Percentiles rank a stretch among this genome's conserved stretches.
These are phyloP conservation scores for Trametes sp. DNA, from an alignment of 1,284 basidiomycete genomes.

Conservation along the genomic window DNA sequence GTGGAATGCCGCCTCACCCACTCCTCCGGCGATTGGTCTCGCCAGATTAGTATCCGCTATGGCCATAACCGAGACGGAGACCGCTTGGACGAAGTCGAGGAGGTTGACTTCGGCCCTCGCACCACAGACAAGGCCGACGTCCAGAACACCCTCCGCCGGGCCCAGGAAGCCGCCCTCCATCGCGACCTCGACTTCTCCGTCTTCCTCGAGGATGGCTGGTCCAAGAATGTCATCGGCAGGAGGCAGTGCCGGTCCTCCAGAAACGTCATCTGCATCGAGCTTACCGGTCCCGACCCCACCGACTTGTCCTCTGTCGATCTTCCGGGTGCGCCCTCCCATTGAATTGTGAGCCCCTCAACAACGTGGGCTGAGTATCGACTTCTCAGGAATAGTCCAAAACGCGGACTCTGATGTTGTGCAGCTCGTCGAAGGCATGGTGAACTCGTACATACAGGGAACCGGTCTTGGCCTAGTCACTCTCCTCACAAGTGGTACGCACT, in stretches of 20 bases:
- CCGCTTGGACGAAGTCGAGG: slow-evolving; percentile 39
- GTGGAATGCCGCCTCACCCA: slow-evolving; percentile 39
- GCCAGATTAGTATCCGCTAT: slow-evolving; percentile 44
- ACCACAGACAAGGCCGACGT: slow-evolving; percentile 48
- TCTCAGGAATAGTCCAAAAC: slow-evolving; percentile 56
- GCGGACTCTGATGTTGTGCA: slow-evolving; percentile 50
- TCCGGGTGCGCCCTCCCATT: slow-evolving; percentile 45
- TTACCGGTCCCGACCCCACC: slow-evolving; percentile 52
- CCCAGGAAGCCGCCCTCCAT: slow-evolving; percentile 54
- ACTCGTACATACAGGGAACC: slow-evolving; percentile 51
- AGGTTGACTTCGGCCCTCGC: slow-evolving; percentile 46
- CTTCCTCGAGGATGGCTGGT: background rate
- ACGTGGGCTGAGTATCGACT: background rate
- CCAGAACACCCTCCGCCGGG: slow-evolving; percentile 51
- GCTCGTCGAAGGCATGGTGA: slow-evolving; percentile 55
- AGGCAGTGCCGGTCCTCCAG: slow-evolving; percentile 48
- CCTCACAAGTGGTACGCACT: slow-evolving; percentile 68
- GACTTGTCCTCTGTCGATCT: slow-evolving; percentile 56
- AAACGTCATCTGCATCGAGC: slow-evolving; percentile 54
- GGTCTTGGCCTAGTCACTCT: slow-evolving; percentile 64
- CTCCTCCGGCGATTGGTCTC: slow-evolving; percentile 40
- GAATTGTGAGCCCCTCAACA: background rate
- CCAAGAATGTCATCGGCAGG: slow-evolving; percentile 1
- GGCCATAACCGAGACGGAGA: slow-evolving; percentile 32
- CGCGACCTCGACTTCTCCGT: slow-evolving; percentile 39